Evolutionary conservation across 1,284 basidiomycete species (phyloP).

Genomic region (Melampsora americana): DNA sequence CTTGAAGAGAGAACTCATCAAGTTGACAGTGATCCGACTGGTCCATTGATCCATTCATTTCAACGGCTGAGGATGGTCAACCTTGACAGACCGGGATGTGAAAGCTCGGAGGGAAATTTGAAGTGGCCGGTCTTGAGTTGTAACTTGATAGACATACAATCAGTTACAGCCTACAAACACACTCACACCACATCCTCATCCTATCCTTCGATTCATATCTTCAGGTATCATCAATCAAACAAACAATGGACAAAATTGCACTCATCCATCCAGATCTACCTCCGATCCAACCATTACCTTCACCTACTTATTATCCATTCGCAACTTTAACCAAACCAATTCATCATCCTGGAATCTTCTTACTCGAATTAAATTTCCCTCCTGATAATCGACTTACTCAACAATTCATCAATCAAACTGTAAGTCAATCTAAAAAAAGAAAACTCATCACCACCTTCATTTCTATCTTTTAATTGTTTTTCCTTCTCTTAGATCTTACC

Average conservation of each 20-base stretch:
- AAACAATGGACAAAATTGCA: background rate
- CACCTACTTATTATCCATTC: constrained; percentile 25
- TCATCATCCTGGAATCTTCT: constrained; percentile 44
- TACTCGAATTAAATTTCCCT: constrained; percentile 45
- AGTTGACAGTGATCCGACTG: no score
- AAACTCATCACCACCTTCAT: background rate
- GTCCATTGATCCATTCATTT: no score
- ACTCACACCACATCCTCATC: no score
- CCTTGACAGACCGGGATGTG: no score
- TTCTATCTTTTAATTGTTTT: background rate
- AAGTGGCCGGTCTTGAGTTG: no score
- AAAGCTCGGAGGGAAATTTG: no score
- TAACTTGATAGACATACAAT: no score
- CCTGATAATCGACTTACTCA: constrained; percentile 49
- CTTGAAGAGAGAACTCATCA: no score
- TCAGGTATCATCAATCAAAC: no score
- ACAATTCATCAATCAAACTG: constrained; percentile 25
- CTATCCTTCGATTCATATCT: no score
- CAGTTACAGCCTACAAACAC: no score
- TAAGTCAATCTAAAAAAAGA: background rate
- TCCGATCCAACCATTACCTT: constrained; percentile 9
- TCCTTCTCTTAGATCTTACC: constrained; percentile 14
- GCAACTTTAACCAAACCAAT: constrained; percentile 34
- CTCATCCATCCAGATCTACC: background rate
- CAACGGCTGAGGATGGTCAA: no score